Evolutionary conservation across 768 basidiomycete species (phyloP).

Genomic region (Sarcodon sp.): DNA sequence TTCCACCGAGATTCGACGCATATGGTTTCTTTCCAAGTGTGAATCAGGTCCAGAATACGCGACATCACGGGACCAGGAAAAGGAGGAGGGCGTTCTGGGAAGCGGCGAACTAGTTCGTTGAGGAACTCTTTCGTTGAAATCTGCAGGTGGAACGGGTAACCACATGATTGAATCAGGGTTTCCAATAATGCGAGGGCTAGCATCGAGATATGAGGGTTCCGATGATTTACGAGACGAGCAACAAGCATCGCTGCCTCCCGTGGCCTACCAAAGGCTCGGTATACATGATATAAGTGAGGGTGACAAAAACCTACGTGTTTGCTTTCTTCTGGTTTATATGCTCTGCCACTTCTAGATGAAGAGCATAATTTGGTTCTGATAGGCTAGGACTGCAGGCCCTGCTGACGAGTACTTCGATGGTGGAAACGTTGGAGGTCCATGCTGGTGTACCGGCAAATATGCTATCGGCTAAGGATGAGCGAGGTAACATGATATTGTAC

Average conservation of each 20-base stretch:
- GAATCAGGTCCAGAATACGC: slow-evolving; percentile 83
- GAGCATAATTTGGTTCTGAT: slow-evolving; percentile 82
- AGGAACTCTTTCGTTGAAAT: slow-evolving; percentile 96
- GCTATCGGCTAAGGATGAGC: neutral
- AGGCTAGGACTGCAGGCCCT: slow-evolving; percentile 81
- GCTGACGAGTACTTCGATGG: slow-evolving; percentile 59
- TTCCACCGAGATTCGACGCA: slow-evolving; percentile 85
- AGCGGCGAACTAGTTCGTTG: slow-evolving; percentile 94
- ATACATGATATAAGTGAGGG: neutral
- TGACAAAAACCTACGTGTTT: slow-evolving; percentile 59
- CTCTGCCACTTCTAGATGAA: slow-evolving; percentile 90
- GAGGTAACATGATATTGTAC: neutral
- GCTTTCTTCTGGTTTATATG: slow-evolving; percentile 92
- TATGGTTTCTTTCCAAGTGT: slow-evolving; percentile 90
- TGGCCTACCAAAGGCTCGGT: slow-evolving; percentile 36
- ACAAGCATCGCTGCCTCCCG: slow-evolving; percentile 85
- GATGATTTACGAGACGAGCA: slow-evolving; percentile 78
- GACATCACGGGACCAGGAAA: slow-evolving; percentile 94
- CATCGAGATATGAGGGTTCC: slow-evolving; percentile 84
- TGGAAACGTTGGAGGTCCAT: slow-evolving; percentile 27
- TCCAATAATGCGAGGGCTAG: slow-evolving; percentile 80
- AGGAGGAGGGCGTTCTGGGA: slow-evolving; percentile 94
- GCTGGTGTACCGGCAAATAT: neutral
- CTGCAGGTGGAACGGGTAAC: slow-evolving; percentile 95
- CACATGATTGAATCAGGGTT: slow-evolving; percentile 89